Conservation (phyloP, 495 filamentous ascomycete species). For the Hypoxylon fragiforme region DNA sequence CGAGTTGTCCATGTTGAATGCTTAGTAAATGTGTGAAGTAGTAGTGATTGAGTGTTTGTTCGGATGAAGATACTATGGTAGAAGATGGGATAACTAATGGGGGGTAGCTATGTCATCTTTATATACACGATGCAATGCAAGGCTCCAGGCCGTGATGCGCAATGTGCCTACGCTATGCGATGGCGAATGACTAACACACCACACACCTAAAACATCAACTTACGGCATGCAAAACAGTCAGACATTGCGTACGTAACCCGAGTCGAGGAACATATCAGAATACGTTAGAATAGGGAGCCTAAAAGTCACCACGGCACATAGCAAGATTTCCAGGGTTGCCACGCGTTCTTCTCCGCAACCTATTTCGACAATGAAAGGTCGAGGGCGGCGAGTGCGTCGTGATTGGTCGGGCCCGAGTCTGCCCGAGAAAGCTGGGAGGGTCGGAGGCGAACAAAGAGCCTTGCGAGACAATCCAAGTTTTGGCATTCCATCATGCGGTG, state of each 20-base stretch:
- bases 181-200: slow-evolving; percentile 26
- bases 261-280: slow-evolving; percentile 28
- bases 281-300: slow-evolving; percentile 24
- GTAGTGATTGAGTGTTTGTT: slow-evolving; percentile 1
- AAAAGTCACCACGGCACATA: not conserved
- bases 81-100: not conserved
- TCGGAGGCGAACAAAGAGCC: slow-evolving; percentile 17
- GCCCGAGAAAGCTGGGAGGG: not conserved
- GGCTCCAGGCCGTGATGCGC: slow-evolving; percentile 17
- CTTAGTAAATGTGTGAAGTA: not conserved
- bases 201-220: slow-evolving; percentile 13
- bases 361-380: slow-evolving; percentile 5
- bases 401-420: slow-evolving; percentile 23
- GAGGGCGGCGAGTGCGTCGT: not conserved
- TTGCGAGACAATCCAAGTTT: too few species aligned
- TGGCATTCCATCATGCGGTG: too few species aligned
- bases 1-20: slow-evolving; percentile 24
- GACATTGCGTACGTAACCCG: slow-evolving; percentile 13
- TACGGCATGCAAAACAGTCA: slow-evolving; percentile 21
- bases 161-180: slow-evolving; percentile 12
- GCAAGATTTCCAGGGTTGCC: slow-evolving; percentile 19
- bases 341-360: slow-evolving; percentile 21
- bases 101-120: slow-evolving; percentile 1
- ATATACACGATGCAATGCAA: slow-evolving; percentile 20
- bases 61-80: not conserved